These are phyloP conservation scores for Fusarium continuum DNA, from an alignment of 2,329 filamentous ascomycete genomes.

Conservation along the genomic window DNA sequence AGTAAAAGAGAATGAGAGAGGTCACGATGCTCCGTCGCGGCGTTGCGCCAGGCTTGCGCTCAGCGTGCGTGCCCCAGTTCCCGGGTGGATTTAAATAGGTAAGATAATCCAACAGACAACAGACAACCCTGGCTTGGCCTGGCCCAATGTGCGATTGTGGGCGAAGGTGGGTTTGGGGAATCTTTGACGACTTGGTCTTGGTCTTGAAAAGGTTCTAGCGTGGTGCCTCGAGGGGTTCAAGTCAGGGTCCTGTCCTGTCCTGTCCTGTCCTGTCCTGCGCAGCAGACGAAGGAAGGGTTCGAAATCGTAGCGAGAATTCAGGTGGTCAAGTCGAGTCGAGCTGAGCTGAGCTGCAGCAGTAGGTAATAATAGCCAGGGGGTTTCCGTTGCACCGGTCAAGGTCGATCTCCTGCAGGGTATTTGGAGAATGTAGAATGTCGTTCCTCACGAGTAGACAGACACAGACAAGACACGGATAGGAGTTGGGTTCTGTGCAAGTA, in stretches of 20 bases:
- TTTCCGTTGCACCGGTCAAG: conserved; percentile 36
- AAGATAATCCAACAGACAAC: conserved; percentile 35
- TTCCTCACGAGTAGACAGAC: conserved; percentile 18
- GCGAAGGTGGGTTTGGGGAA: conserved; percentile 41
- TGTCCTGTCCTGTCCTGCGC: too few species aligned
- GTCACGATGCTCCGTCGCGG: conserved; percentile 44
- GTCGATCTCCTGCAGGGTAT: conserved; percentile 37
- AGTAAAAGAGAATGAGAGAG: conserved; percentile 35
- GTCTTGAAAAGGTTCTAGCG: conserved; percentile 39
- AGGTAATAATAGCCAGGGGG: too few species aligned
- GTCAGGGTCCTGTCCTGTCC: conserved; percentile 30
- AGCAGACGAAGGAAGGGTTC: too few species aligned
- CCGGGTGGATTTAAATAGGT: conserved; percentile 39
- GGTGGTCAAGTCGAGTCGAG: conserved; percentile 6
- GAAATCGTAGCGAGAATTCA: conserved; percentile 1
- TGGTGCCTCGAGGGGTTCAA: conserved; percentile 9
- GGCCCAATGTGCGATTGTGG: conserved; percentile 38
- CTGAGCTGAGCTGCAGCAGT: conserved; percentile 16
- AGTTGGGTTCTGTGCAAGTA: conserved; percentile 16
- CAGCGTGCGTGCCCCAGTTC: conserved; percentile 38
- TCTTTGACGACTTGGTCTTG: conserved; percentile 21
- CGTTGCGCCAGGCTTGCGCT: conserved; percentile 40
- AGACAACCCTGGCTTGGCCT: conserved; percentile 32
- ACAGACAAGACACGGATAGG: conserved; percentile 1
- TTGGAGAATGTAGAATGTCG: conserved; percentile 13